Percentiles rank a stretch among this genome's conserved stretches.
These are phyloP conservation scores for Lolium multiflorum DNA, from an alignment of 176 grass and related monocot genomes.

Conservation along the genomic window DNA sequence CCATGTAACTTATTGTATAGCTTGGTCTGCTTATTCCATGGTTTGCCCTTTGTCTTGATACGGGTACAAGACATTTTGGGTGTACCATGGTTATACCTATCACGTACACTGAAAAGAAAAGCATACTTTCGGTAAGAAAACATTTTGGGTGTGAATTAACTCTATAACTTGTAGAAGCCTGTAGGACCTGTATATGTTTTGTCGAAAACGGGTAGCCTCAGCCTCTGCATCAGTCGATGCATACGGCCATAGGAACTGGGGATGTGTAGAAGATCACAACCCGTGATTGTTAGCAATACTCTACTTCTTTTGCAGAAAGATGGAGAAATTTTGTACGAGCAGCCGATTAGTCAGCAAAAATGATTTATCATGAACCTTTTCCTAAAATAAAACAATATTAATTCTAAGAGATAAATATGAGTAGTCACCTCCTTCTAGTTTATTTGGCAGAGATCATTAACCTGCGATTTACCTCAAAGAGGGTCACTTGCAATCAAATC, in stretches of 20 bases:
- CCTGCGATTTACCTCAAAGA: not conserved
- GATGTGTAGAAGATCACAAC: conserved; percentile 3
- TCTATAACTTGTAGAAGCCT: not conserved
- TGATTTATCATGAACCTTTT: not conserved
- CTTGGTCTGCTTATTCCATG: not conserved
- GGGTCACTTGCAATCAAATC: not conserved
- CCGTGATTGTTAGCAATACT: not conserved
- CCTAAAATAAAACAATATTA: not conserved
- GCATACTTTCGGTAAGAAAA: not conserved
- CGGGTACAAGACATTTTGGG: not conserved
- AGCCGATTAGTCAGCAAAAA: not conserved
- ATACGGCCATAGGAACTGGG: too few relatives aligned
- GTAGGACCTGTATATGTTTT: not conserved
- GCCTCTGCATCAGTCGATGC: too few relatives aligned
- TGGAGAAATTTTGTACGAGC: not conserved
- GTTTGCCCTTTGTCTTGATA: not conserved
- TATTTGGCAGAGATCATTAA: not conserved
- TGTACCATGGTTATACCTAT: too few relatives aligned
- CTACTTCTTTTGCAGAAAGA: not conserved
- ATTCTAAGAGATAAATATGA: not conserved
- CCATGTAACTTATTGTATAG: not conserved
- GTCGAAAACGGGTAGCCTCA: too few relatives aligned
- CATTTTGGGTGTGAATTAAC: too few relatives aligned
- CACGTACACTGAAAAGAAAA: too few relatives aligned
- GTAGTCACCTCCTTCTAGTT: not conserved